Evolutionary conservation across 2,329 filamentous ascomycete genomes (phyloP), one percentile per base, ranked within the genome.

Genomic region (Diplodia corticola): DNA sequence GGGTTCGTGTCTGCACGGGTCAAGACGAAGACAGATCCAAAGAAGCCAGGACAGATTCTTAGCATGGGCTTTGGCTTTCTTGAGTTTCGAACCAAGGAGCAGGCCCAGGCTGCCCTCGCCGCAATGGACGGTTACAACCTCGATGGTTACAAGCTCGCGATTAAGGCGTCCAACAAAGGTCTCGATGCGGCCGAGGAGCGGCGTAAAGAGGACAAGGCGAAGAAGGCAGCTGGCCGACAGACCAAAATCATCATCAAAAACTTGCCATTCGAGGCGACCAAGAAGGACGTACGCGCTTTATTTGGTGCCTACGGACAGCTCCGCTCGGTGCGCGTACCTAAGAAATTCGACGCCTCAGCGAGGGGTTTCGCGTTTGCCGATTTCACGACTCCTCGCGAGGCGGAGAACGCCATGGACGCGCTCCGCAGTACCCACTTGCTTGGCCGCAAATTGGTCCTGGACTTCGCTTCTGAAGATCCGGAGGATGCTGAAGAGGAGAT

Each of bases 161-260:
- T 98, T 69, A 92, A 92, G 79, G 88, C 90, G 51, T 96, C 93
- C 6, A 92, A 97, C 81, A 93, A 90, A 78, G 92, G 91, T 22
- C 84, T 89, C 67, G 93, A 98, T 80, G 92, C 92, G 20, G 93
- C 91, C 1, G 92, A 96, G 76, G 91, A 96, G 79, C 87, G 91
- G 70, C 88, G 90, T 69, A 90, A 89, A 71, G 90, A 94, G 70
- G 93, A 98, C 74, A 88, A 86, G 70, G 88, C 90, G 60, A 96
- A 93, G 84, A 96, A 94, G 79, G 81, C 86, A 60, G 88, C 91
- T 26, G 86, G 86, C 17, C 87, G 89, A 75, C 86, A 88, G 71
- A 97, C 93, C 55, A 98, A 98, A 85, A 90, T 99, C 75, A 89
- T 98, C 79, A 90, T 99, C 82, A 99, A 98, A 84, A 99, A 99